Evolutionary conservation across 371 early-diverging fungal genomes (phyloP), one percentile per base, ranked within the genome.

Genomic region (Coemansia sp.): DNA sequence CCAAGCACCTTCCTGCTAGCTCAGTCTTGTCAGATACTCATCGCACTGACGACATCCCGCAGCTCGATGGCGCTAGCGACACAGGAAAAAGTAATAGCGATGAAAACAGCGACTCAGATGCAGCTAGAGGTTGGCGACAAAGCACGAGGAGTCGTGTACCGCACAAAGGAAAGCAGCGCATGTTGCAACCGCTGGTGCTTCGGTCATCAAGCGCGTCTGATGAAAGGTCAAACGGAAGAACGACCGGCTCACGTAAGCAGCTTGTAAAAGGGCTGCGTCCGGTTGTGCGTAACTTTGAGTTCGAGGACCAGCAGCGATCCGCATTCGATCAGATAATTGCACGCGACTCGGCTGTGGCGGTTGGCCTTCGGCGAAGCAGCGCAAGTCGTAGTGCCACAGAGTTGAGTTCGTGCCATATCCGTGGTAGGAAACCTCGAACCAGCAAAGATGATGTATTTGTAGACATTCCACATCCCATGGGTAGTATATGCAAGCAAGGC

Each of bases 131-230:
- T 29, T 22, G 50, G 31, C 47, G 29, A 21, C 6, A 13, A 45
- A 45, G n/a, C 5, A 16, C 45, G 13, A 40, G 47, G 16, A 21
- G 18, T 26, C 5, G 22, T 11, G 22, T 24, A 42, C 18, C n/a
- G 14, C 40, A 40, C 37, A 39, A 42, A 39, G 14, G 8, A 11
- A 21, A 21, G 26, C 47, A 14, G 34, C 61, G 51, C 37, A 37
- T 21, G 29, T 31, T 61, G 18, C 26, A n/a, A 18, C 61, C 61
- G 21, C 27, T 61, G 31, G 51, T 34, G 18, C 34, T 61, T 27
- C 22, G 16, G 21, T 8, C 61, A 13, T 34, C 61, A 29, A 94
- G 95, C 14, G 80, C 94, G 42, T 88, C 90, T 66, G 84, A 83
- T 0, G 95, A 95, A 66, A 92, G 91, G 76, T n/a, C 5, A 16